Percentiles rank a stretch among this genome's conserved stretches.
Evolutionary conservation across 73 alveolate genomes (phyloP).

Genomic region (Paramecium sexaurelia): DNA sequence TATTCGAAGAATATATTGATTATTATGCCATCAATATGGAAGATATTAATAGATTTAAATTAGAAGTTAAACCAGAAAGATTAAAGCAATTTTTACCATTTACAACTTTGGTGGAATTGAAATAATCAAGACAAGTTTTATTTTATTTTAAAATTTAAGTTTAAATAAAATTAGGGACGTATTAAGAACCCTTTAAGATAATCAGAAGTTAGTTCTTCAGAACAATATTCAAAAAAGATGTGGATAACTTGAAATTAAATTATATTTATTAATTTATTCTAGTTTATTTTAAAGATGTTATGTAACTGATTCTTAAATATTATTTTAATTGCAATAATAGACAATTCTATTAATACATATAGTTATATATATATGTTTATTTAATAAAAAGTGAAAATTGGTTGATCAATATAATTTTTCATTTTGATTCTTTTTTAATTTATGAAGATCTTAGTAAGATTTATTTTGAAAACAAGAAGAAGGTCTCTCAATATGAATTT

Average conservation of each 20-base stretch:
- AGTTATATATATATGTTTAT: not conserved
- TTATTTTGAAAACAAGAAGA: not conserved
- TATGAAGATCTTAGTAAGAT: conserved; percentile 7
- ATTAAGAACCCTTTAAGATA: not conserved
- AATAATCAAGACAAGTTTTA: not conserved
- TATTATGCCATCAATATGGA: not conserved
- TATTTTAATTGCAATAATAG: no score
- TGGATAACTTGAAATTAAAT: not conserved
- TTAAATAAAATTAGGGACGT: not conserved
- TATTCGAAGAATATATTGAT: not conserved
- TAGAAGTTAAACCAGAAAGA: conserved; percentile 1
- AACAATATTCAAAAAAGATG: not conserved
- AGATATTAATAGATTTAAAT: not conserved
- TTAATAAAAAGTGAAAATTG: not conserved
- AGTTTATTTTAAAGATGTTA: no score
- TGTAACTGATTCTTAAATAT: no score
- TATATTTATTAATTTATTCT: not conserved
- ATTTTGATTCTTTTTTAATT: not conserved
- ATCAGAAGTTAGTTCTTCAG: not conserved
- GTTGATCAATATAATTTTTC: conserved; percentile 17
- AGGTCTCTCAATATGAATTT: conserved; percentile 8
- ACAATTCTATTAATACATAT: no score
- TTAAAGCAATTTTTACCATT: not conserved
- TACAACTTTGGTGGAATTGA: not conserved
- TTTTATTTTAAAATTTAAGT: not conserved